Conservation (phyloP, 768 basidiomycete genomes). For the Mycena crocata region DNA sequence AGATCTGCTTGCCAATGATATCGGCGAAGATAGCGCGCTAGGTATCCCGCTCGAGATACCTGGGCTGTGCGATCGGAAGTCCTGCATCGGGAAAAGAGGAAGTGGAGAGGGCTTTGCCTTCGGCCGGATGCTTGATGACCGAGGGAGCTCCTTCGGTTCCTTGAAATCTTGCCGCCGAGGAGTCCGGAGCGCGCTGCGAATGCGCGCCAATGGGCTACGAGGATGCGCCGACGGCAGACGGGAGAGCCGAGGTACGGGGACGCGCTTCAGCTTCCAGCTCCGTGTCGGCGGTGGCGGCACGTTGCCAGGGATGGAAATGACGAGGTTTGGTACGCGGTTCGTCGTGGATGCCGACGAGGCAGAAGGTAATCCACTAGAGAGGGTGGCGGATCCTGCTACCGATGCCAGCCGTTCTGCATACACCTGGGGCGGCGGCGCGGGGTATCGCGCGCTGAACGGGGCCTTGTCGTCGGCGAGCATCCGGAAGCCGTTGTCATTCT, state of each 20-base stretch:
- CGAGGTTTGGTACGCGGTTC: not conserved
- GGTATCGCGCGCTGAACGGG: constrained; percentile 3
- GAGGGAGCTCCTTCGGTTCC: not conserved
- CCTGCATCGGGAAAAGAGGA: not conserved
- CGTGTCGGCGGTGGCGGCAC: not conserved
- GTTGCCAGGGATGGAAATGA: not conserved
- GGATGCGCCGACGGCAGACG: constrained; percentile 13
- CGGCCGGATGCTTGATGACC: constrained; percentile 7
- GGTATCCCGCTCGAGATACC: constrained; percentile 1
- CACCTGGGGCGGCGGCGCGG: not conserved
- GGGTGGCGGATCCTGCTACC: not conserved
- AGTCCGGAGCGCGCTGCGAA: constrained; percentile 16
- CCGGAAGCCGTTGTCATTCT: not conserved
- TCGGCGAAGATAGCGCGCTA: not conserved
- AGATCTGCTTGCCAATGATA: constrained; percentile 2
- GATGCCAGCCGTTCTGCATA: constrained; percentile 7
- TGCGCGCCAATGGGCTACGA: constrained; percentile 10
- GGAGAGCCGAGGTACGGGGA: constrained; percentile 28
- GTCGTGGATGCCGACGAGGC: not conserved
- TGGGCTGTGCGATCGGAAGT: not conserved
- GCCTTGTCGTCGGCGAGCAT: not conserved
- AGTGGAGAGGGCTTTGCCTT: not conserved
- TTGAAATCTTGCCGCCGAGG: constrained; percentile 6
- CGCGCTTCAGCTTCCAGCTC: constrained; percentile 22
- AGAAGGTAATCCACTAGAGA: too few relatives aligned